A percentile compares a stretch with the other conserved stretches of the same genome.
Evolutionary conservation across 2,329 filamentous ascomycete genomes (phyloP).

Genomic region (Dendrostoma leiphaemia): DNA sequence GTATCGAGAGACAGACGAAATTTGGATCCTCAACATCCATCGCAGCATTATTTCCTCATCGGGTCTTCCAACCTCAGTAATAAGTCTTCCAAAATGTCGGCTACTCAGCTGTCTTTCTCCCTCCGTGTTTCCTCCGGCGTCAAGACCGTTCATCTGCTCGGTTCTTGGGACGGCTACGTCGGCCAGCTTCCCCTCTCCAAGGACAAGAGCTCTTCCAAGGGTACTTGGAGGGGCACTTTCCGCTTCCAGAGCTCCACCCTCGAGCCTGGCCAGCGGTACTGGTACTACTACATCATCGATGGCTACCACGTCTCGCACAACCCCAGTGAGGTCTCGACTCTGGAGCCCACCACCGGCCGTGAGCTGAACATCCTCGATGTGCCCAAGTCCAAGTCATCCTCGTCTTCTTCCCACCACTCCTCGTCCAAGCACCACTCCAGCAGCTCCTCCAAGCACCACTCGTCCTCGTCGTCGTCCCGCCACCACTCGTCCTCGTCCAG

Average conservation of each 20-base stretch:
- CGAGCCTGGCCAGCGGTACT: slow-evolving; percentile 89
- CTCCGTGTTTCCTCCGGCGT: slow-evolving; percentile 94
- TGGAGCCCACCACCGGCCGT: slow-evolving; percentile 94
- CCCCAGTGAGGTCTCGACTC: slow-evolving; percentile 82
- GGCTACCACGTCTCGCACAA: slow-evolving; percentile 98
- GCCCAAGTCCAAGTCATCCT: slow-evolving; percentile 55
- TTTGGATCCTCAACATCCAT: slow-evolving; percentile 34
- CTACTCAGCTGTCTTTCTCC: slow-evolving; percentile 91
- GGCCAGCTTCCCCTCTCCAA: slow-evolving; percentile 93
- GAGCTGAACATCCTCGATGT: slow-evolving; percentile 98
- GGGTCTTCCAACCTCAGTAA: slow-evolving; percentile 29
- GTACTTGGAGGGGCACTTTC: slow-evolving; percentile 95
- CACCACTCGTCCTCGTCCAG: slow-evolving; percentile 33
- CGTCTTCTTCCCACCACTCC: slow-evolving; percentile 38
- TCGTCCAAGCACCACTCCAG: slow-evolving; percentile 47
- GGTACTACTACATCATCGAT: slow-evolving; percentile 99
- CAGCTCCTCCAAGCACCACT: slow-evolving; percentile 36
- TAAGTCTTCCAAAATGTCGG: slow-evolving; percentile 65
- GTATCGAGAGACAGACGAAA: slow-evolving; percentile 18
- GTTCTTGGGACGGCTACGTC: slow-evolving; percentile 97
- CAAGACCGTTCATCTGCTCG: slow-evolving; percentile 96
- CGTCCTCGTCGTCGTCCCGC: slow-evolving; percentile 39
- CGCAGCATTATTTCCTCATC: slow-evolving; percentile 32
- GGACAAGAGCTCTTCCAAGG: slow-evolving; percentile 80
- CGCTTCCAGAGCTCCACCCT: slow-evolving; percentile 87